Evolutionary conservation across 2,329 filamentous ascomycete species (phyloP).

Genomic region (Beauveria rudraprayagi): DNA sequence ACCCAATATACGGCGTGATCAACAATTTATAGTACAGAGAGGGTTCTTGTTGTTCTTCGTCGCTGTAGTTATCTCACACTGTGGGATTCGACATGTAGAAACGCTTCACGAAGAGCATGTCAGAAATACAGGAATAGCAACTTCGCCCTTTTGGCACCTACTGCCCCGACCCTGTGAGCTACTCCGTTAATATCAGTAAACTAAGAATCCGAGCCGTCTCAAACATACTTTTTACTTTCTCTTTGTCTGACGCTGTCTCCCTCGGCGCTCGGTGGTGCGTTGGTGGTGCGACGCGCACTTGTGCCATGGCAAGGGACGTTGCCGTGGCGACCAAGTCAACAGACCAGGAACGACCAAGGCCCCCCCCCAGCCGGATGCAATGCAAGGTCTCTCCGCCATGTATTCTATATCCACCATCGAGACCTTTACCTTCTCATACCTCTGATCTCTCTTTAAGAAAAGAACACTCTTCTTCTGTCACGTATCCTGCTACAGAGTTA

Average conservation of each 20-base stretch:
- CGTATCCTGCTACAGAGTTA: slow-evolving; percentile 10
- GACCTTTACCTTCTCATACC: slow-evolving; percentile 10
- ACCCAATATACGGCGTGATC: no score
- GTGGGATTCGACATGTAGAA: neutral
- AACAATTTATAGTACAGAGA: neutral
- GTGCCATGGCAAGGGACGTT: slow-evolving; percentile 17
- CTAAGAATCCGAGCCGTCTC: neutral
- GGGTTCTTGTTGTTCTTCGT: no score
- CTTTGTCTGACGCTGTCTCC: slow-evolving; percentile 9
- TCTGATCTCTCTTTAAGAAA: slow-evolving; percentile 4
- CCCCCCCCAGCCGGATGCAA: slow-evolving; percentile 16
- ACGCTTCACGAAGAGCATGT: neutral
- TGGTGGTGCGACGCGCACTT: slow-evolving; percentile 9
- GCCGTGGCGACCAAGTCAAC: slow-evolving; percentile 27
- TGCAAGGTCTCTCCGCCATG: slow-evolving; percentile 12
- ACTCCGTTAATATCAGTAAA: neutral
- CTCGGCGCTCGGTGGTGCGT: slow-evolving; percentile 10
- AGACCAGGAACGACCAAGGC: slow-evolving; percentile 18
- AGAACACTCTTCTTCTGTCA: slow-evolving; percentile 13
- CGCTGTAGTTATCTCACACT: no score
- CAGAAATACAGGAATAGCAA: neutral
- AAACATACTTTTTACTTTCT: slow-evolving; percentile 5
- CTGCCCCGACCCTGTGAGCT: neutral
- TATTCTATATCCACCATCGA: slow-evolving; percentile 19
- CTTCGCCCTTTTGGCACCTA: neutral